phyloP scores from a whole-genome alignment of 2,329 filamentous ascomycete genomes.

The Aurifilum marmelostoma region DNA sequence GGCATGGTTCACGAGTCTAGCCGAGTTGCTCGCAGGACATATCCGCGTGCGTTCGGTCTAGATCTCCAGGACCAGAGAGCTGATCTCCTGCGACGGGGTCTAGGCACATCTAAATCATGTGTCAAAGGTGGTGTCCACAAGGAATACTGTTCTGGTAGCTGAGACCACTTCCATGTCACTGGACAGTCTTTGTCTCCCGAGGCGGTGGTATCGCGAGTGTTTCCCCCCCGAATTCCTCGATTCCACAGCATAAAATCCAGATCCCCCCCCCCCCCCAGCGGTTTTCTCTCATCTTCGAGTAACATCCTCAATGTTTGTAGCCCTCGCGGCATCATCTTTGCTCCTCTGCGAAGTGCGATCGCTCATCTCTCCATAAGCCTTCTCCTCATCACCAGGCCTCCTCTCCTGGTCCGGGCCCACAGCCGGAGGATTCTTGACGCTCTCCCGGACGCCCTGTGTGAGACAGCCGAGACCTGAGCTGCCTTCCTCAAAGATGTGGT shows the following conservation, averaged over 20 bases:
- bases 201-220: not conserved
- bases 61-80: not conserved
- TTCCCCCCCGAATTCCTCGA: not conserved
- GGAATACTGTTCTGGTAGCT: no score
- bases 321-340: not conserved
- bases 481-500: conserved; percentile 16
- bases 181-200: not conserved
- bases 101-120: not conserved
- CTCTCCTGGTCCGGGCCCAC: not conserved
- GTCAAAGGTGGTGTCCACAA: not conserved
- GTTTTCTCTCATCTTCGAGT: not conserved
- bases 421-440: conserved; percentile 1
- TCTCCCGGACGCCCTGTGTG: conserved; percentile 11
- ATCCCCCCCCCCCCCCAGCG: no score
- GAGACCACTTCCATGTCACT: not conserved
- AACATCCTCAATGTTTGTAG: not conserved
- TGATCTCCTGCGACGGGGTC: not conserved
- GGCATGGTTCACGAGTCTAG: not conserved
- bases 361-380: not conserved
- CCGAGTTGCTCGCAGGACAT: not conserved
- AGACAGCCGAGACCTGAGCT: not conserved
- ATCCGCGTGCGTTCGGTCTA: not conserved
- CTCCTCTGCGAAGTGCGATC: not conserved
- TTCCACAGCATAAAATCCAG: not conserved
- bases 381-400: conserved; percentile 6